A percentile compares a stretch with the other conserved stretches of the same genome.
Evolutionary conservation across 2,329 filamentous ascomycete genomes (phyloP).

Genomic region (Fusarium sp.): DNA sequence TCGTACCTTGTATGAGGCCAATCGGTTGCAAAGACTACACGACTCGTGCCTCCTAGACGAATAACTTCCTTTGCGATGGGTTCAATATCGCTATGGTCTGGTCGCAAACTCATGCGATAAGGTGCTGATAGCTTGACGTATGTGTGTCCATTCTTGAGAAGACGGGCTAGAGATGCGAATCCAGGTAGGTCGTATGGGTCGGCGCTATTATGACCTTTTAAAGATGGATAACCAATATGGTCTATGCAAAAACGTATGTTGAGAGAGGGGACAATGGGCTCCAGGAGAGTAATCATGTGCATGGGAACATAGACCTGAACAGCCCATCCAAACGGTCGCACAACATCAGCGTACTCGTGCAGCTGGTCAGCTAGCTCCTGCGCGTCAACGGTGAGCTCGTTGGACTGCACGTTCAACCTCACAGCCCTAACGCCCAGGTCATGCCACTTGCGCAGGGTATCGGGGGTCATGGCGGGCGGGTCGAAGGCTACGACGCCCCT

Average conservation of each 20-base stretch:
- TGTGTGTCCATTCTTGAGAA: slow-evolving; percentile 61
- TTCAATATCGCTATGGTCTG: slow-evolving; percentile 58
- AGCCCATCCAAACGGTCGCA: slow-evolving; percentile 65
- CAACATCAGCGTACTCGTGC: slow-evolving; percentile 60
- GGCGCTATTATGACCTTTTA: slow-evolving; percentile 44
- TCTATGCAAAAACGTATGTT: slow-evolving; percentile 68
- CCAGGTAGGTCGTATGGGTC: slow-evolving; percentile 41
- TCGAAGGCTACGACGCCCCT: slow-evolving; percentile 70
- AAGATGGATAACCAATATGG: slow-evolving; percentile 66
- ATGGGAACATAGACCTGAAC: slow-evolving; percentile 70
- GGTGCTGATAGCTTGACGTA: slow-evolving; percentile 71
- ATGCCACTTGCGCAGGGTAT: slow-evolving; percentile 65
- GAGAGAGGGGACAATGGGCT: slow-evolving; percentile 60
- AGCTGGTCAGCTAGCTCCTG: slow-evolving; percentile 57
- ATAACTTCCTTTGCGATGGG: slow-evolving; percentile 63
- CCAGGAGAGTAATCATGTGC: slow-evolving; percentile 60
- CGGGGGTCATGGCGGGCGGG: slow-evolving; percentile 51
- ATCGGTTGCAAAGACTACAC: slow-evolving; percentile 70
- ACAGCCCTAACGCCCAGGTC: slow-evolving; percentile 68
- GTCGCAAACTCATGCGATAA: slow-evolving; percentile 64
- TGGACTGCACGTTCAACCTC: slow-evolving; percentile 69
- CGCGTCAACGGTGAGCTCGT: slow-evolving; percentile 55
- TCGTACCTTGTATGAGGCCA: slow-evolving; percentile 75
- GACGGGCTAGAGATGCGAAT: slow-evolving; percentile 54
- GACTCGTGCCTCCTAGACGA: slow-evolving; percentile 51